Percentiles rank a stretch among this genome's conserved stretches.
Conservation (phyloP, 768 basidiomycete genomes). For the Trametes punicea region DNA sequence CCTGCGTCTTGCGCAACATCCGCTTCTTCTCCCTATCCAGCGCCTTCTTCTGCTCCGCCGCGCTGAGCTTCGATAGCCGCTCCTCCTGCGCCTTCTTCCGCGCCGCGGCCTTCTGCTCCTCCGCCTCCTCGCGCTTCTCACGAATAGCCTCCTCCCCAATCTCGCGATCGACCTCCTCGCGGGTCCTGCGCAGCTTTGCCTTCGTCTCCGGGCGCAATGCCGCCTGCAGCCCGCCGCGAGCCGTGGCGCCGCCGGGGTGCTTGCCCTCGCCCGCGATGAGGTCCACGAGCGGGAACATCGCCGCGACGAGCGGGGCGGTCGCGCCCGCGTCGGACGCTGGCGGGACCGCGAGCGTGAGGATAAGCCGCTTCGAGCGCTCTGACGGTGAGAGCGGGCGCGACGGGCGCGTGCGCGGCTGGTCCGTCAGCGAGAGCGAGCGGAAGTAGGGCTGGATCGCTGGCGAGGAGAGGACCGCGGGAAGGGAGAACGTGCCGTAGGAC, state of each 20-base stretch:
- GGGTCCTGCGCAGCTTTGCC: slow-evolving; percentile 66
- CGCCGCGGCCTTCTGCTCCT: slow-evolving; percentile 66
- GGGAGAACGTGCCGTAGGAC: slow-evolving; percentile 42
- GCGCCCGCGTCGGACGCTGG: slow-evolving; percentile 44
- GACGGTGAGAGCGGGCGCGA: slow-evolving; percentile 43
- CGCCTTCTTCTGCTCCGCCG: slow-evolving; percentile 83
- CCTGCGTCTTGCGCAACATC: slow-evolving; percentile 63
- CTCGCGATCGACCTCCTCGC: slow-evolving; percentile 68
- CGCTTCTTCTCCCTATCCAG: slow-evolving; percentile 80
- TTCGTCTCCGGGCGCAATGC: slow-evolving; percentile 72
- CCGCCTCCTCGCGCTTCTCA: slow-evolving; percentile 71
- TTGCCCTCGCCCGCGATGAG: slow-evolving; percentile 40
- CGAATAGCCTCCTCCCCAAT: slow-evolving; percentile 64
- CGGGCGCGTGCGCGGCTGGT: slow-evolving; percentile 79
- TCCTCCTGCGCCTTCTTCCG: slow-evolving; percentile 76
- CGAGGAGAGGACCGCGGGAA: slow-evolving; percentile 59
- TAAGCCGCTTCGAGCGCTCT: slow-evolving; percentile 67
- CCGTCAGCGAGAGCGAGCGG: slow-evolving; percentile 85
- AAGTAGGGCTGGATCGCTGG: slow-evolving; percentile 71
- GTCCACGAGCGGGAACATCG: slow-evolving; percentile 76
- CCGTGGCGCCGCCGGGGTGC: slow-evolving; percentile 14
- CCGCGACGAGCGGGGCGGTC: slow-evolving; percentile 57
- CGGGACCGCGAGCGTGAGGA: slow-evolving; percentile 63
- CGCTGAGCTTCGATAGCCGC: slow-evolving; percentile 64
- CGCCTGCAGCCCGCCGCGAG: slow-evolving; percentile 22